Percentiles rank a stretch among this genome's conserved stretches.
These are phyloP conservation scores for Pterocarpus macrocarpus DNA, from an alignment of 306 rosid genomes.

Conservation along the genomic window DNA sequence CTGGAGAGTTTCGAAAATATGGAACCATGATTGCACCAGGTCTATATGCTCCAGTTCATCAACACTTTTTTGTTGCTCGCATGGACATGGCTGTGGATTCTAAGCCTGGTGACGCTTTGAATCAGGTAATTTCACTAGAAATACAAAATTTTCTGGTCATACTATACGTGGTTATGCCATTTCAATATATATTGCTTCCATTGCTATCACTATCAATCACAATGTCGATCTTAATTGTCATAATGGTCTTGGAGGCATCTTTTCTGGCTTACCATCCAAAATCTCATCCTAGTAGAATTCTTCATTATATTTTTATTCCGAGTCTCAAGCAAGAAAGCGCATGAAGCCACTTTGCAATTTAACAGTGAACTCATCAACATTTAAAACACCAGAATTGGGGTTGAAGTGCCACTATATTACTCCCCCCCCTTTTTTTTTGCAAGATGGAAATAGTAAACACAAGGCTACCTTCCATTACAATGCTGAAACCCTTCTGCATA, in stretches of 20 bases:
- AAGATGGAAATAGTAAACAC: background rate
- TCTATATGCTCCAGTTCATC: slow-evolving; percentile 87
- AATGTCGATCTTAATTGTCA: background rate
- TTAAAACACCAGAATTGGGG: too few relatives aligned
- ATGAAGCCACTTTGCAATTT: too few relatives aligned
- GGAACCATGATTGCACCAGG: slow-evolving; percentile 87
- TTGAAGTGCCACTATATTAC: too few relatives aligned
- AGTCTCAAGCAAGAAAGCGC: too few relatives aligned
- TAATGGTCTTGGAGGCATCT: background rate
- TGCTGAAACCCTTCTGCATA: slow-evolving; percentile 1
- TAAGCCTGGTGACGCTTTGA: slow-evolving; percentile 84
- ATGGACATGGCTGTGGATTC: slow-evolving; percentile 95
- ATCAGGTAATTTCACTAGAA: slow-evolving; percentile 62
- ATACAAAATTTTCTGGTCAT: background rate
- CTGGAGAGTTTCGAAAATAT: slow-evolving; percentile 83
- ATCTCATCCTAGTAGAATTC: background rate
- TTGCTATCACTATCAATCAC: background rate
- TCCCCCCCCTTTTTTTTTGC: too few relatives aligned
- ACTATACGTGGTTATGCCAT: background rate
- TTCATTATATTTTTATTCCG: background rate
- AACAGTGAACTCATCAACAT: too few relatives aligned
- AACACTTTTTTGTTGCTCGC: slow-evolving; percentile 88
- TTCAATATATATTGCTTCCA: background rate
- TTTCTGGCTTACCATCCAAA: background rate
- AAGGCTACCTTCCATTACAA: background rate